Percentiles rank a stretch among this genome's conserved stretches.
phyloP scores from a whole-genome alignment of 805 yeast species.

The Pichia occidentalis region DNA sequence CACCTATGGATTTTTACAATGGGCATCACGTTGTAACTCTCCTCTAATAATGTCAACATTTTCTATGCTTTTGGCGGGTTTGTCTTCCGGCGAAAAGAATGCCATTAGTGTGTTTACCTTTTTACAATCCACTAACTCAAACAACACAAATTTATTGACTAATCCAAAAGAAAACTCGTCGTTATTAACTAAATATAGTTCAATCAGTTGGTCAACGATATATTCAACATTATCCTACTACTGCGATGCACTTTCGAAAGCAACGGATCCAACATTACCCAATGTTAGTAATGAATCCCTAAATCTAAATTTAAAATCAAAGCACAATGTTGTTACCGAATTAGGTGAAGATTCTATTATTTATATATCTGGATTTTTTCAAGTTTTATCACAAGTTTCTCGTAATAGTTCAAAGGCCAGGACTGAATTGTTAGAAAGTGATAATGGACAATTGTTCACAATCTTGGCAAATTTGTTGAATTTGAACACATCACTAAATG shows the following conservation, averaged over 20 bases:
- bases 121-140: slow-evolving; percentile 30
- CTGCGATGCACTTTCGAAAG: slow-evolving; percentile 23
- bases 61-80: slow-evolving; percentile 69
- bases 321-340: slow-evolving; percentile 37
- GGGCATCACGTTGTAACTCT: slow-evolving; percentile 79
- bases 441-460: slow-evolving; percentile 26
- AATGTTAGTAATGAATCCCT: slow-evolving; percentile 4
- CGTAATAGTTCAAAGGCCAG: slow-evolving; percentile 32
- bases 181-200: slow-evolving; percentile 23
- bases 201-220: slow-evolving; percentile 33
- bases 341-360: slow-evolving; percentile 76
- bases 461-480: slow-evolving; percentile 25
- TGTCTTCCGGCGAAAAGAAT: slow-evolving; percentile 54
- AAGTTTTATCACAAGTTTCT: slow-evolving; percentile 53
- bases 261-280: background rate
- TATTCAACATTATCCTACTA: slow-evolving; percentile 30
- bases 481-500: slow-evolving; percentile 29
- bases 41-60: slow-evolving; percentile 78
- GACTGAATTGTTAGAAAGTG: slow-evolving; percentile 29
- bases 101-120: slow-evolving; percentile 48
- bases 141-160: slow-evolving; percentile 9
- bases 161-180: slow-evolving; percentile 15
- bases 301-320: background rate
- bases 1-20: slow-evolving; percentile 71
- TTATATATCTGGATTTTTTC: slow-evolving; percentile 66